Conservation (phyloP, 192 early-diverging fungal genomes). For the Coemansia sp. region DNA sequence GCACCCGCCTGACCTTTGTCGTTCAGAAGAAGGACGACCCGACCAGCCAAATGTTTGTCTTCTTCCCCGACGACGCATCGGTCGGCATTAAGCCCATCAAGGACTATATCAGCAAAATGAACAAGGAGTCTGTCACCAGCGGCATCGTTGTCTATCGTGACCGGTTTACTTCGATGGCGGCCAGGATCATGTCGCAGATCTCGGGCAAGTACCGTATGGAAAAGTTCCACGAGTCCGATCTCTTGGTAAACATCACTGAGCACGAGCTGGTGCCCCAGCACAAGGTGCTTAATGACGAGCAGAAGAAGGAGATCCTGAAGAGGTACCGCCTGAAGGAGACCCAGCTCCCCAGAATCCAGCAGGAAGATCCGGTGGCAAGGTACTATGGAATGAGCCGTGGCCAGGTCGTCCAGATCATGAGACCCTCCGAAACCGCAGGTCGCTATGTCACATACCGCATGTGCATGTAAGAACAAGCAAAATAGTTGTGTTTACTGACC, state of each 20-base stretch:
- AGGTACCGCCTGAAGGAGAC: constrained; percentile 95
- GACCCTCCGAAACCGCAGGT: constrained; percentile 95
- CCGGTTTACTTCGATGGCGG: constrained; percentile 80
- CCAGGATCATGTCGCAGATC: constrained; percentile 65
- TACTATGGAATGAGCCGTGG: constrained; percentile 93
- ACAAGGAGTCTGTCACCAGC: constrained; percentile 75
- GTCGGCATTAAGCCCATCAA: constrained; percentile 91
- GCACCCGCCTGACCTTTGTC: constrained; percentile 81
- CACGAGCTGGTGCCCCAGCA: constrained; percentile 97
- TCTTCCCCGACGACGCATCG: constrained; percentile 88
- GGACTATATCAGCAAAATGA: constrained; percentile 82
- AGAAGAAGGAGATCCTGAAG: constrained; percentile 88
- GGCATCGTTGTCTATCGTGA: constrained; percentile 90
- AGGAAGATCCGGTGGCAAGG: constrained; percentile 89
- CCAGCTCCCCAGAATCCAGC: constrained; percentile 91
- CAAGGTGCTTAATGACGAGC: constrained; percentile 79
- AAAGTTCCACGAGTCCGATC: constrained; percentile 87
- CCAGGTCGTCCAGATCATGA: constrained; percentile 93
- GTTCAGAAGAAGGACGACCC: constrained; percentile 82
- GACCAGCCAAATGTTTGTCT: constrained; percentile 84
- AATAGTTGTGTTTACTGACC: background rate
- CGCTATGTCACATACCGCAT: constrained; percentile 97
- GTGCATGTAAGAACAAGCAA: constrained; percentile 72
- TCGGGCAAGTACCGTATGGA: constrained; percentile 65
- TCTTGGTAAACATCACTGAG: constrained; percentile 97